Base-by-base conservation (phyloP, 1,284 basidiomycete species). In the Paramarasmius palmivorus region DNA sequence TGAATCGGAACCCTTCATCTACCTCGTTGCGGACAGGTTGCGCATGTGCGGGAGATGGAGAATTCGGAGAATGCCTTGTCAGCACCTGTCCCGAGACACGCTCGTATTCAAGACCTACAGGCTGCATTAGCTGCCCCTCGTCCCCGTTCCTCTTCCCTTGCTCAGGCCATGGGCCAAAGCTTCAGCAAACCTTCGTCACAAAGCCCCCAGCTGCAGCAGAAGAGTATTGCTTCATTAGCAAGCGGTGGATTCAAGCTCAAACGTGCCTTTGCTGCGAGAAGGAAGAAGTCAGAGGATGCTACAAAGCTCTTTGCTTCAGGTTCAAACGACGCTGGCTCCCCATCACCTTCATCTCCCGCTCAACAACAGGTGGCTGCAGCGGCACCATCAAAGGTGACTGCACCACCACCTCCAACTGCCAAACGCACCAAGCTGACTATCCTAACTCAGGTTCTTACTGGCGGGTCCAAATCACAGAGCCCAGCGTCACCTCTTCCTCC, bases 241-340 rank as follows among this genome's bases (percentile, higher is more conserved):
- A 64, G 72, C 39, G 70, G 78, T 26, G 79, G 82, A 26, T 71
- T 70, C 60, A 81, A 78, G 63, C 69, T 90, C 55, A 84, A 82
- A 61, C 84, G 85, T 53, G 85, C 81, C 17, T 84, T 88, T 62
- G 81, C 69, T 39, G 75, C 70, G 8, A 78, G 86, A 45, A 75
- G 83, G 61, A 89, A 86, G 73, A 85, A 83, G 65, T 79, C 83
- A 8, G 82, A 85, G 61, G 76, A 81, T 61, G 63, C 63, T 22
- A 59, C 60, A 52, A 58, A 54, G 36, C 22, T 60, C 58, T 63
- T 64, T 60, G 51, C 60, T 62, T 53, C 36, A 47, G 69, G 63
- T 50, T 65, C 41, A n/a, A 32, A 65, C 57, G 72, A 66, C 53
- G 65, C 59, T 29, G 59, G 32, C 35, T 53, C 38, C 63, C 61